Conservation (phyloP, 176 grass and related monocot species). For the Urochloa ruziziensis region DNA sequence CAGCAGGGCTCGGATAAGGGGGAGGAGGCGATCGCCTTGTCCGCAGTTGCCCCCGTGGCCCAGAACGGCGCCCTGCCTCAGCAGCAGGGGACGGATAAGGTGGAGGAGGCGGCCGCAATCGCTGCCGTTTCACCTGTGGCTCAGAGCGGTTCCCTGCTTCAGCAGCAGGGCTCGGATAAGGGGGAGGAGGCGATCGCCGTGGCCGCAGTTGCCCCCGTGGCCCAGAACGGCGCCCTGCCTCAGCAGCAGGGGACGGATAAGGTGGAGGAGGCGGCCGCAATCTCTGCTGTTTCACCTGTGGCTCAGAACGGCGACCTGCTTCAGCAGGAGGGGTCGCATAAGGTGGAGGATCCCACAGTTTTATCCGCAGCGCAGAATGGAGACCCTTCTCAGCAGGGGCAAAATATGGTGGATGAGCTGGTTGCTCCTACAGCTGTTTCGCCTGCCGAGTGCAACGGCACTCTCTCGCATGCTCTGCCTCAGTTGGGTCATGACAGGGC, state of each 20-base stretch:
- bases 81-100: neutral
- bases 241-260: neutral
- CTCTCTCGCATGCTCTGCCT: neutral
- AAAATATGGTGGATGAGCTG: neutral
- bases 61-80: neutral
- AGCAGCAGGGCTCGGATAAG: neutral
- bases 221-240: neutral
- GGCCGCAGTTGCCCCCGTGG: neutral
- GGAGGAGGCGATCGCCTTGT: neutral
- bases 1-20: neutral
- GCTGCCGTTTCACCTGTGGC: neutral
- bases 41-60: neutral
- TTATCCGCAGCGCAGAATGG: neutral
- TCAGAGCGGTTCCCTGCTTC: neutral
- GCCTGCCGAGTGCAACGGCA: neutral
- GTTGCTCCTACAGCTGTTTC: neutral
- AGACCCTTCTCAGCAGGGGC: neutral
- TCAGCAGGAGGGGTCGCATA: neutral
- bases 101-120: neutral
- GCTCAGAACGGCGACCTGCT: neutral
- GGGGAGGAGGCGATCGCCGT: neutral
- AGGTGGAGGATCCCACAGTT: neutral
- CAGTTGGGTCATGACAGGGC: neutral
- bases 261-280: neutral
- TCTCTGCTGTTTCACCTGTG: neutral